Evolutionary conservation across 495 filamentous ascomycete species (phyloP), one percentile per base, ranked within the genome.

Genomic region (Friedmanniomyces simplex): DNA sequence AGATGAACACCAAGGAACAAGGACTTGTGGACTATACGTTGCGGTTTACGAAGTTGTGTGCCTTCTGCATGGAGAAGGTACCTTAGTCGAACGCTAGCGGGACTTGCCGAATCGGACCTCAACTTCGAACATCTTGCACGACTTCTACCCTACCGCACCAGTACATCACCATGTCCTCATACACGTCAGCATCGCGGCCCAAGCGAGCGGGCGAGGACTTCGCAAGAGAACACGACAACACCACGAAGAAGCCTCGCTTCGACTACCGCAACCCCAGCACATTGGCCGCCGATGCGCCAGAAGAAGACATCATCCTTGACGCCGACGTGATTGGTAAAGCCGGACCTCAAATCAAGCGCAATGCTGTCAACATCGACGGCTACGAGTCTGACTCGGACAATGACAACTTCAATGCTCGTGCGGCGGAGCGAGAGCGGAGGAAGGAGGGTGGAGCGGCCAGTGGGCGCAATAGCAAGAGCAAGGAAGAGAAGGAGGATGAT

Each of bases 331-430:
- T 97, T 58, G 91, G 91, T 37, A 82, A 82, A n/a, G 76, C 83
- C 16, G 86, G 82, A 0, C 76, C 82, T 37, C 82, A 84, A 45
- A 83, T 86, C 0, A 95, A 95, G 65, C 89, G 93, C 55, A 87
- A 88, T 63, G 93, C 90, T 1, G 83, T 98, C 32, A 95, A 96
- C 60, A 82, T 98, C 28, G 93, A 97, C 65, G 93, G 94, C 2
- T 97, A 97, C 72, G 91, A 96, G 53, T 91, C 85, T 0, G 93
- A 99, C 69, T 93, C 87, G 30, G 91, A 91, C 10, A 90, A 90
- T 54, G 93, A 97, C 61, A 89, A 86, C 21, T 94, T 95, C 69
- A 79, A 89, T 57, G 84, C 77, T 37, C 76, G 84, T 28, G 82
- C 79, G 0, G 76, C 72, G 36, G 75, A 75, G 58, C 68, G 74